These are phyloP conservation scores for Naganishia randhawae DNA, from an alignment of 768 basidiomycete genomes.

Conservation along the genomic window DNA sequence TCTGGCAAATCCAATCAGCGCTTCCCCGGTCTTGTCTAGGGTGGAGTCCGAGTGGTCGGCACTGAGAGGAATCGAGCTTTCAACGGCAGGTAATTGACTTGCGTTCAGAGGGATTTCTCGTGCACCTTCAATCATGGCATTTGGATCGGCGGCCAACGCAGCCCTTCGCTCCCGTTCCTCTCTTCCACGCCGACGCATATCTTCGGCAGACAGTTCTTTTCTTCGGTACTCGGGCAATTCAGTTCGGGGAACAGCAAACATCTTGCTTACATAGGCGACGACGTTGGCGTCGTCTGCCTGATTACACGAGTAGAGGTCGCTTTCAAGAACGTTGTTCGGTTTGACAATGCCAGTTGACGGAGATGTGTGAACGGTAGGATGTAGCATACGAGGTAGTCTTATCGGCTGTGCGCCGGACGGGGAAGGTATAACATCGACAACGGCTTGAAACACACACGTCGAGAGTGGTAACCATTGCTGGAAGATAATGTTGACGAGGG, in stretches of 20 bases:
- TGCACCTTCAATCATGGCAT: conserved; percentile 34
- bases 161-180: conserved; percentile 51
- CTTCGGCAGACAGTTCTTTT: conserved; percentile 71
- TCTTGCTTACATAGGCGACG: conserved; percentile 91
- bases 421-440: conserved; percentile 89
- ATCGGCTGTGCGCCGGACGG: conserved; percentile 74
- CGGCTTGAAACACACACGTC: conserved; percentile 82
- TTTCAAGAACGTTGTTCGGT: conserved; percentile 77
- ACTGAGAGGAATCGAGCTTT: conserved; percentile 34
- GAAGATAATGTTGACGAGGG: conserved; percentile 79
- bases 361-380: conserved; percentile 63
- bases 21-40: conserved; percentile 55
- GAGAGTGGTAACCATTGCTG: conserved; percentile 95
- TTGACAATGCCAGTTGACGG: conserved; percentile 54
- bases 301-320: conserved; percentile 71
- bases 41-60: conserved; percentile 40
- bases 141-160: conserved; percentile 32
- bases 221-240: conserved; percentile 85
- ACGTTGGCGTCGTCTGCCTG: conserved; percentile 60
- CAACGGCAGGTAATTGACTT: conserved; percentile 30
- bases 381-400: conserved; percentile 85
- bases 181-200: conserved; percentile 67
- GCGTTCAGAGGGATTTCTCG: conserved; percentile 33
- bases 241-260: conserved; percentile 82
- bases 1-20: conserved; percentile 84